Base-by-base conservation (phyloP, 805 yeast genomes). In the Millerozyma miso region DNA sequence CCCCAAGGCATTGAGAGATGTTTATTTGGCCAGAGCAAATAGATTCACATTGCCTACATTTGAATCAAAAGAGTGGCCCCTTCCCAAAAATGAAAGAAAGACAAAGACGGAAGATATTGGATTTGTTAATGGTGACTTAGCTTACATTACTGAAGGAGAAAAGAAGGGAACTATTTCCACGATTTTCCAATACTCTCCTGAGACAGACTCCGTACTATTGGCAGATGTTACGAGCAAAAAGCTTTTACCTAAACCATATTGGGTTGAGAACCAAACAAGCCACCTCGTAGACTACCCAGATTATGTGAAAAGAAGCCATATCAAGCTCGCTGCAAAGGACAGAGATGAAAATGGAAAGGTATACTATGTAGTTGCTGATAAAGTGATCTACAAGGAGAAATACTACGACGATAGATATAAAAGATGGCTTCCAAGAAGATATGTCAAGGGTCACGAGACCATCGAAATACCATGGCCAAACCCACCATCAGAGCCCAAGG, bases 401-500 rank as follows among this genome's bases (percentile, higher is more conserved):
- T 83, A 85, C 58, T 91, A 77, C 61, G 96, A 89, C 57, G 79
- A 77, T 36, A 79, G 83, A 51, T 81, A 83, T 62, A 83, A 82
- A 58, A 73, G 73, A 54, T 77, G 83, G 74, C 65, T 88, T 69
- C 95, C 95, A 23, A 79, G 78, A 45, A 79, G 98, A 63, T 78
- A 80, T 52, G 88, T 90, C 19, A 77, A 76, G 49, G 81, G 85
- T 51, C 82, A 84, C 53, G 79, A 76, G 34, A 76, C 80, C 40
- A 68, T 88, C 41, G 77, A 81, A 48, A 81, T 90, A 39, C 97
- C 97, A 41, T 91, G 96, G 95, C 97, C 97, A 32, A 76, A 78
- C 52, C 90, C 93, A 1, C 64, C 69, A 14, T 46, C 48, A 15
- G 80, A 73, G 23, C 50, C 61, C 0, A 77, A 77, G 48, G 88